phyloP scores from a whole-genome alignment of 352 stramenopile species.

The Phytophthora multivora region DNA sequence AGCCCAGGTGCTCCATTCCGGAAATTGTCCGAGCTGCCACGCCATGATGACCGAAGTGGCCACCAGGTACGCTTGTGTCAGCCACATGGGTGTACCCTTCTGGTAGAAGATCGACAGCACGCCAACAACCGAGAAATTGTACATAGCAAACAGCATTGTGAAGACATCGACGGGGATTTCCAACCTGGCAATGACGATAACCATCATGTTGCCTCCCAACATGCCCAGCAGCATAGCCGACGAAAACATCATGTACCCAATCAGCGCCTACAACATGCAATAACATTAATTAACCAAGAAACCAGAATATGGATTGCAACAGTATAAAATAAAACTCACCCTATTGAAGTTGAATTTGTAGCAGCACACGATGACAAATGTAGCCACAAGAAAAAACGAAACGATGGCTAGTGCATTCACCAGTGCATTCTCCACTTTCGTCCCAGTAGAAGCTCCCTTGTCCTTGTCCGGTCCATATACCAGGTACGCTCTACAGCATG shows the following conservation, averaged over 20 bases:
- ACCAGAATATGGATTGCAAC: not conserved
- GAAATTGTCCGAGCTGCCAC: slow-evolving; percentile 97
- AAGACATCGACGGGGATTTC: slow-evolving; percentile 64
- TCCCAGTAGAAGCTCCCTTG: slow-evolving; percentile 54
- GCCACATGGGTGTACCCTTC: slow-evolving; percentile 73
- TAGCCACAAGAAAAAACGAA: slow-evolving; percentile 87
- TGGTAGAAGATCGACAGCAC: slow-evolving; percentile 92
- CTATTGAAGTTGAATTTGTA: slow-evolving; percentile 92
- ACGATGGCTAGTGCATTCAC: slow-evolving; percentile 92
- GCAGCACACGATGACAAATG: slow-evolving; percentile 90
- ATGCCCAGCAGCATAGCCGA: slow-evolving; percentile 86
- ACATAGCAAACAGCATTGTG: slow-evolving; percentile 83
- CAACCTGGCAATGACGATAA: slow-evolving; percentile 70
- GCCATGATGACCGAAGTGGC: slow-evolving; percentile 97
- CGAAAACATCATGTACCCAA: slow-evolving; percentile 92
- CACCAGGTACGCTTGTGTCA: slow-evolving; percentile 96
- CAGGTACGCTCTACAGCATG: slow-evolving; percentile 66
- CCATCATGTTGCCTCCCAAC: slow-evolving; percentile 85
- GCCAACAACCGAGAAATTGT: slow-evolving; percentile 92
- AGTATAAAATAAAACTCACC: slow-evolving; percentile 34
- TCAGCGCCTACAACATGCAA: slow-evolving; percentile 51
- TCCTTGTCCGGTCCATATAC: slow-evolving; percentile 74
- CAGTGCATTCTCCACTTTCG: slow-evolving; percentile 76
- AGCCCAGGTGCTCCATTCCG: slow-evolving; percentile 93
- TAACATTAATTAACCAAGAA: not conserved